A percentile compares a stretch with the other conserved stretches of the same genome.
Evolutionary conservation across 352 stramenopile species (phyloP).

Genomic region (Pythium dissimile): DNA sequence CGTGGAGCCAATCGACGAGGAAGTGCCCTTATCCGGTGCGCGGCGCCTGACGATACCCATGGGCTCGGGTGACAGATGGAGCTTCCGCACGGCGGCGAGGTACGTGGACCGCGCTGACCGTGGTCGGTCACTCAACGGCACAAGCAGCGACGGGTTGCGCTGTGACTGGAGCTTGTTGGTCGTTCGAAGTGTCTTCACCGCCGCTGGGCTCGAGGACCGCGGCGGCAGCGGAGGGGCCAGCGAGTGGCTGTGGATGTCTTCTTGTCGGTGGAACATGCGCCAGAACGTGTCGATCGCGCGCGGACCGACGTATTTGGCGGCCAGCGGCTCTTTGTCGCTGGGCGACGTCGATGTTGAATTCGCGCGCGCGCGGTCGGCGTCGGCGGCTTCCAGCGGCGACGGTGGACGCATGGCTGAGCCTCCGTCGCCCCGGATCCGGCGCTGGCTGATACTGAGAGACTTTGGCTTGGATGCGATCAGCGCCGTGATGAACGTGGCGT

Average conservation of each 20-base stretch:
- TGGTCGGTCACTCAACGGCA: slow-evolving; percentile 29
- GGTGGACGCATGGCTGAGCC: slow-evolving; percentile 36
- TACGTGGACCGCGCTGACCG: slow-evolving; percentile 62
- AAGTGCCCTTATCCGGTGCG: slow-evolving; percentile 40
- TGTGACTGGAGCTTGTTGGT: too few species aligned
- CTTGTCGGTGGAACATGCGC: slow-evolving; percentile 67
- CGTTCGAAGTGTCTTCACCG: not conserved
- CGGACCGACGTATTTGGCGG: slow-evolving; percentile 57
- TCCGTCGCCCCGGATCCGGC: not conserved
- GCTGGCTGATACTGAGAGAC: not conserved
- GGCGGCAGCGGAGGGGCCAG: not conserved
- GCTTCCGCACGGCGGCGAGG: slow-evolving; percentile 47
- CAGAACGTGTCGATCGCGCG: slow-evolving; percentile 65
- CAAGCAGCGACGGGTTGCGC: slow-evolving; percentile 1
- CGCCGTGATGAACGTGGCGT: slow-evolving; percentile 46
- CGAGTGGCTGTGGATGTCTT: slow-evolving; percentile 54
- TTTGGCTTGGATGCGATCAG: slow-evolving; percentile 29
- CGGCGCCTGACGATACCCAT: slow-evolving; percentile 59
- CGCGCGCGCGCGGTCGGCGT: slow-evolving; percentile 24
- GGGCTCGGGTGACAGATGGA: slow-evolving; percentile 59
- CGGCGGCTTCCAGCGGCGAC: slow-evolving; percentile 50
- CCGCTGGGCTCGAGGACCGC: not conserved
- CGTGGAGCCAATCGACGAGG: slow-evolving; percentile 26
- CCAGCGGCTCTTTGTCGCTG: slow-evolving; percentile 19
- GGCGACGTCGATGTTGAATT: not conserved